These are phyloP conservation scores for Pyrenophora graminea DNA, from an alignment of 2,329 filamentous ascomycete genomes.

Conservation along the genomic window DNA sequence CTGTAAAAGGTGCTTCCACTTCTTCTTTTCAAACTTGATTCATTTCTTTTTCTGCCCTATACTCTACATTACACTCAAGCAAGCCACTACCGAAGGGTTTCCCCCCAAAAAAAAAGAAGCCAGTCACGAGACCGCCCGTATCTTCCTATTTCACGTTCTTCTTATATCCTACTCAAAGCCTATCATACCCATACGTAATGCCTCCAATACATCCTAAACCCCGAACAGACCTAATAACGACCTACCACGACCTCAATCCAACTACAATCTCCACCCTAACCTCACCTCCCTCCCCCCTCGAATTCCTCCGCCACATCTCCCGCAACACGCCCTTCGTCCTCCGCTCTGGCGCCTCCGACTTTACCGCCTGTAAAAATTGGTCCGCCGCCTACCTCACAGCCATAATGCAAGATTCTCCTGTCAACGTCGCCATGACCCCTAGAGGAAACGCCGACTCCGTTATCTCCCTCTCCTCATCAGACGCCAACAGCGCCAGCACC, in stretches of 20 bases:
- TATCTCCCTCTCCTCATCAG: slow-evolving; percentile 63
- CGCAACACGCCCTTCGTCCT: slow-evolving; percentile 76
- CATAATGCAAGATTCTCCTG: slow-evolving; percentile 59
- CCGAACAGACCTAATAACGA: slow-evolving; percentile 58
- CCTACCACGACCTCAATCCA: slow-evolving; percentile 75
- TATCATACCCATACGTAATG: not conserved
- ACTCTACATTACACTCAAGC: too few relatives aligned
- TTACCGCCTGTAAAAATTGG: slow-evolving; percentile 69
- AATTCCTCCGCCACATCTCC: slow-evolving; percentile 79
- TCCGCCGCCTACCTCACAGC: slow-evolving; percentile 61
- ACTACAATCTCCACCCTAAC: slow-evolving; percentile 63
- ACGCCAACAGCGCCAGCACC: too few relatives aligned
- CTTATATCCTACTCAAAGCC: not conserved
- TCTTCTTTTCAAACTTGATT: not conserved
- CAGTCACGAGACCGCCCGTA: too few relatives aligned
- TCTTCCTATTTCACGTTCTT: not conserved
- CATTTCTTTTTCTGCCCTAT: too few relatives aligned
- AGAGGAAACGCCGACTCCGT: slow-evolving; percentile 65
- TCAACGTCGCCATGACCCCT: slow-evolving; percentile 81
- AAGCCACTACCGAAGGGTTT: too few relatives aligned
- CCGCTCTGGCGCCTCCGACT: slow-evolving; percentile 63
- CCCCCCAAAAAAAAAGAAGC: too few relatives aligned
- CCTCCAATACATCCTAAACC: not conserved
- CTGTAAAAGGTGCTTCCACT: slow-evolving; percentile 44
- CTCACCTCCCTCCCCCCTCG: slow-evolving; percentile 71